These are phyloP conservation scores for Pittosporum tobira DNA, from an alignment of 129 eudicot genomes.

Conservation along the genomic window DNA sequence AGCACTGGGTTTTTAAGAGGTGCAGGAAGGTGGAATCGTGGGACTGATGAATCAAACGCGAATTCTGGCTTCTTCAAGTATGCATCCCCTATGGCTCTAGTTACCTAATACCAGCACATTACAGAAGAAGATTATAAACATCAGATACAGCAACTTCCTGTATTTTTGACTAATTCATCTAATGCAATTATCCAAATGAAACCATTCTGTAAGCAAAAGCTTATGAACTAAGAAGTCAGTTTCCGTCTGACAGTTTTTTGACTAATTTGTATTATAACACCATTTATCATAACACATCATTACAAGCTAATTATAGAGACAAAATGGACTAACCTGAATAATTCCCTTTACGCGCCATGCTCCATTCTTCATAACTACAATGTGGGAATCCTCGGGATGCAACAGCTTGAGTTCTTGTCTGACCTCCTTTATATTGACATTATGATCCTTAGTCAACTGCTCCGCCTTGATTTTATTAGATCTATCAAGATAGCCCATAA, in stretches of 20 bases:
- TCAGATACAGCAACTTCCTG: neutral
- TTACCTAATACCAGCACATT: conserved; percentile 9
- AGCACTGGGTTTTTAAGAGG: conserved; percentile 7
- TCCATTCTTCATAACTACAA: neutral
- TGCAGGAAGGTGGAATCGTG: neutral
- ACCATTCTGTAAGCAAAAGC: no score
- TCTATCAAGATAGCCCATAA: conserved; percentile 9
- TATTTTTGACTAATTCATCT: no score
- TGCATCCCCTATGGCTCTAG: conserved; percentile 25
- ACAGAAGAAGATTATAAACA: neutral
- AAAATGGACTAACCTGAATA: conserved; percentile 19
- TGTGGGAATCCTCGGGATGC: conserved; percentile 14
- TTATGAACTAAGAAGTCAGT: no score
- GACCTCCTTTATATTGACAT: conserved; percentile 12
- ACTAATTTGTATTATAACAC: neutral
- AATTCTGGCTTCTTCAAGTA: conserved; percentile 19
- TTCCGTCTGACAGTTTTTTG: no score
- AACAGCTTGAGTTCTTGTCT: conserved; percentile 8
- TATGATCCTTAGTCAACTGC: conserved; percentile 20
- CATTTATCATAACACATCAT: neutral
- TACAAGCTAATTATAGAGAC: neutral
- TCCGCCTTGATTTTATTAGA: conserved; percentile 11
- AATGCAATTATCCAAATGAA: no score
- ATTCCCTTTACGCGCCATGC: conserved; percentile 27
- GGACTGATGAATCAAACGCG: neutral